phyloP scores from a whole-genome alignment of 2,329 filamentous ascomycete species.

The Colletotrichum spinosum region DNA sequence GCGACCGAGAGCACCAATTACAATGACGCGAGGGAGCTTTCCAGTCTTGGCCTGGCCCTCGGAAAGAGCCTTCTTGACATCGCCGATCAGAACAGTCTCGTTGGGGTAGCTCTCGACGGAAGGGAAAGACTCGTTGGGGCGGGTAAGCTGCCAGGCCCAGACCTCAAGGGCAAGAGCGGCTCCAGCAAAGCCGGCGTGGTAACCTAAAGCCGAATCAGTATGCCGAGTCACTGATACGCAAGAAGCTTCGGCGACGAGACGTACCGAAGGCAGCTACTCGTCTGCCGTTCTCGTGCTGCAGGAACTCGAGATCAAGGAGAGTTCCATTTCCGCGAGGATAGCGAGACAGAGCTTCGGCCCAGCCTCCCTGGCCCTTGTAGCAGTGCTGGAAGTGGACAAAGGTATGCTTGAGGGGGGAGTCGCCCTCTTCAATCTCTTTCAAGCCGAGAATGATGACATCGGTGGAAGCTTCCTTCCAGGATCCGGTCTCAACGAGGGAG shows the following conservation, averaged over 20 bases:
- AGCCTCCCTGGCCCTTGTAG: slow-evolving; percentile 80
- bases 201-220: slow-evolving; percentile 44
- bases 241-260: slow-evolving; percentile 42
- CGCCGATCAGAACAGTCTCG: slow-evolving; percentile 77
- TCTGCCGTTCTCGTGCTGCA: slow-evolving; percentile 76
- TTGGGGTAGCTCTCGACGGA: slow-evolving; percentile 77
- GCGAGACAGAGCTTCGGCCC: slow-evolving; percentile 82
- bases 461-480: slow-evolving; percentile 74
- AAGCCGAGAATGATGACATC: slow-evolving; percentile 80
- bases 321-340: slow-evolving; percentile 82
- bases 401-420: slow-evolving; percentile 77
- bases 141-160: slow-evolving; percentile 85
- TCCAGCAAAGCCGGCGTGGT: slow-evolving; percentile 81
- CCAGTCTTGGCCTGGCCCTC: slow-evolving; percentile 75
- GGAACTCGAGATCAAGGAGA: slow-evolving; percentile 88
- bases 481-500: slow-evolving; percentile 72
- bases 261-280: slow-evolving; percentile 75
- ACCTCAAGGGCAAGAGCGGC: slow-evolving; percentile 80
- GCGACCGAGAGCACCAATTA: slow-evolving; percentile 86
- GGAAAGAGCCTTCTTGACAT: slow-evolving; percentile 79
- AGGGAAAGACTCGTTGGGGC: slow-evolving; percentile 75
- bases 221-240: neutral
- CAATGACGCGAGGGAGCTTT: slow-evolving; percentile 77
- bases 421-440: slow-evolving; percentile 81
- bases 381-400: slow-evolving; percentile 80